Percentiles rank a stretch among this genome's conserved stretches.
These are phyloP conservation scores for Caryopteris hybrid DNA, from an alignment of 305 asterid genomes.

Conservation along the genomic window DNA sequence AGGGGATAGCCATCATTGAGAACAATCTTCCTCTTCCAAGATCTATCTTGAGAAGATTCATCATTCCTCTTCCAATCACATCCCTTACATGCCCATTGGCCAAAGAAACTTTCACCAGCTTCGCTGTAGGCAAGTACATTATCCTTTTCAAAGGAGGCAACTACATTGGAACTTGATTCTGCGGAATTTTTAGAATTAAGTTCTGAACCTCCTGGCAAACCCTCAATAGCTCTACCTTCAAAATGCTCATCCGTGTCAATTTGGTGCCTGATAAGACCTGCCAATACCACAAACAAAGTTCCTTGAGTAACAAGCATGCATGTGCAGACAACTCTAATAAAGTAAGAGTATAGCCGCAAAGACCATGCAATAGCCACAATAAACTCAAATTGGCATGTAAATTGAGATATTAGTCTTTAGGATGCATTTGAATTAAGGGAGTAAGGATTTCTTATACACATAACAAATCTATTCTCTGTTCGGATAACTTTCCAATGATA, in stretches of 20 bases:
- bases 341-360: neutral
- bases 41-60: slow-evolving; percentile 66
- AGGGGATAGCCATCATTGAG: slow-evolving; percentile 89
- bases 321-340: neutral
- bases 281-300: slow-evolving; percentile 17
- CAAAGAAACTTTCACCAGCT: slow-evolving; percentile 50
- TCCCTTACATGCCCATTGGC: slow-evolving; percentile 89
- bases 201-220: slow-evolving; percentile 29
- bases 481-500: neutral
- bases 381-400: neutral
- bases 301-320: slow-evolving; percentile 9
- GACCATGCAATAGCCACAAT: neutral
- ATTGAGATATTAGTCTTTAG: neutral
- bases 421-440: neutral
- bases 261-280: slow-evolving; percentile 50
- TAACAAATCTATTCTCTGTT: neutral
- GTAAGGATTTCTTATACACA: neutral
- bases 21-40: slow-evolving; percentile 72
- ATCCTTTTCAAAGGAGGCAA: slow-evolving; percentile 48
- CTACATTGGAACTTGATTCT: slow-evolving; percentile 38
- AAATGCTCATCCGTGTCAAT: slow-evolving; percentile 33
- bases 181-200: slow-evolving; percentile 31
- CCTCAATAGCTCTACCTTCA: slow-evolving; percentile 32
- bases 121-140: slow-evolving; percentile 34
- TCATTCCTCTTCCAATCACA: slow-evolving; percentile 97